A percentile compares a stretch with the other conserved stretches of the same genome.
phyloP scores from a whole-genome alignment of 1,284 basidiomycete species.

The Microbotryum violaceum region DNA sequence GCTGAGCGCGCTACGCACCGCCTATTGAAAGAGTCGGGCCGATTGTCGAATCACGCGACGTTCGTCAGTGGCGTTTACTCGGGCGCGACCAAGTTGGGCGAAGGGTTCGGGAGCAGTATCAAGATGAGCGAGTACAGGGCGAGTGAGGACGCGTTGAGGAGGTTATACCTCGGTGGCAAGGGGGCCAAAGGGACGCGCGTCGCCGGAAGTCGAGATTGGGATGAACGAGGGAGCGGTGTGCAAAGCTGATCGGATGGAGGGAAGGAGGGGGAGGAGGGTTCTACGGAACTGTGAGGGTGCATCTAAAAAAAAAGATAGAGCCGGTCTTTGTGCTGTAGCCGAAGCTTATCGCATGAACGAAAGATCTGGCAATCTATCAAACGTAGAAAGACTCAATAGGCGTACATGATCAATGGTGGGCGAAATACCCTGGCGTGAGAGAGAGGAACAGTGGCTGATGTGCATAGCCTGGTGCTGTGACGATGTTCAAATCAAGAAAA shows the following conservation, averaged over 20 bases:
- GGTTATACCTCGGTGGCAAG: slow-evolving; percentile 31
- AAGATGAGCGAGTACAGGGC: slow-evolving; percentile 94
- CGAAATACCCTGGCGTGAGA: too few species aligned
- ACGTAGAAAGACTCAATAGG: too few species aligned
- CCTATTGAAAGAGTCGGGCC: slow-evolving; percentile 84
- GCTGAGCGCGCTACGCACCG: slow-evolving; percentile 42
- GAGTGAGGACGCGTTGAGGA: slow-evolving; percentile 39
- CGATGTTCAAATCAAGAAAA: too few species aligned
- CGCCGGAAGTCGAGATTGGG: background rate
- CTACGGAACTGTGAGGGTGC: slow-evolving; percentile 5
- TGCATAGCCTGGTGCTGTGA: too few species aligned
- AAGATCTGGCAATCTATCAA: too few species aligned
- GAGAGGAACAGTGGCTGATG: too few species aligned
- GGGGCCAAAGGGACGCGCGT: slow-evolving; percentile 18
- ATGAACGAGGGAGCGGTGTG: background rate
- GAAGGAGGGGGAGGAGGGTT: slow-evolving; percentile 12
- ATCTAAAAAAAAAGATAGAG: too few species aligned
- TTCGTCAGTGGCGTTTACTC: slow-evolving; percentile 91
- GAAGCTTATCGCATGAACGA: too few species aligned
- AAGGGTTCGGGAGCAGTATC: slow-evolving; percentile 86
- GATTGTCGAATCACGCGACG: slow-evolving; percentile 76
- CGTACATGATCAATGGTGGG: too few species aligned
- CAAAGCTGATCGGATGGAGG: slow-evolving; percentile 6
- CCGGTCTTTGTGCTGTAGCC: background rate
- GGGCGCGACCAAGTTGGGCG: slow-evolving; percentile 74